Base-by-base conservation (phyloP, 371 early-diverging fungal species). In the Actinomortierella wolfii region DNA sequence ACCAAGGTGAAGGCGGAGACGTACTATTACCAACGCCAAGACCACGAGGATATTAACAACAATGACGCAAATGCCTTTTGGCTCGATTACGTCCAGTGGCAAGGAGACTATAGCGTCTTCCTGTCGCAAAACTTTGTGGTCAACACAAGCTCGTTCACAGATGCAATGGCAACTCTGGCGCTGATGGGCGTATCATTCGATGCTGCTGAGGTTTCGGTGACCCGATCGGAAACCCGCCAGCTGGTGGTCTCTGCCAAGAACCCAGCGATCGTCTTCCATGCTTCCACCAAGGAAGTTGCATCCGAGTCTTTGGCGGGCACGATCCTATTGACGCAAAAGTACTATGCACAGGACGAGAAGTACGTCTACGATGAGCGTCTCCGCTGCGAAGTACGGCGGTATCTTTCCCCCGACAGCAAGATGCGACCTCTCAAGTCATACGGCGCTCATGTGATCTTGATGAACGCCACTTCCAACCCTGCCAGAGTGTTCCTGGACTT, bases 101-200 rank as follows among this genome's bases (percentile, higher is more conserved):
- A 70, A 20, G 68, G 68, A 23, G 55, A 51, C 28, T 14, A 40
- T 11, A 47, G 56, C 6, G 57, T 57, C 1, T 80, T 83, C 56
- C 46, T 81, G 47, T 78, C 83, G n/a, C 64, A 83, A 70, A 79
- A 80, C 56, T 81, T 86, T 56, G 76, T 84, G 8, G 62, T 76
- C 46, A 68, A 79, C 23, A 53, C 78, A 4, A 40, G 43, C 2
- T 58, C 63, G n/a, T 68, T 79, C 26, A 78, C 80, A 0, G 76
- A 78, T 34, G 54, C 77, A 0, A 67, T 84, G 48, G 77, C 78
- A 44, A 81, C 78, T 2, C 28, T 86, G 17, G 68, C 81, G 6
- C 42, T 86, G 11, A 51, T 80, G 47, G 83, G 82, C 41, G 43
- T 86, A 15, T 78, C 79, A 8, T 80, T 81, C 43, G 51, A 56